Conservation (phyloP, 768 basidiomycete species). For the Boletellus sp. region DNA sequence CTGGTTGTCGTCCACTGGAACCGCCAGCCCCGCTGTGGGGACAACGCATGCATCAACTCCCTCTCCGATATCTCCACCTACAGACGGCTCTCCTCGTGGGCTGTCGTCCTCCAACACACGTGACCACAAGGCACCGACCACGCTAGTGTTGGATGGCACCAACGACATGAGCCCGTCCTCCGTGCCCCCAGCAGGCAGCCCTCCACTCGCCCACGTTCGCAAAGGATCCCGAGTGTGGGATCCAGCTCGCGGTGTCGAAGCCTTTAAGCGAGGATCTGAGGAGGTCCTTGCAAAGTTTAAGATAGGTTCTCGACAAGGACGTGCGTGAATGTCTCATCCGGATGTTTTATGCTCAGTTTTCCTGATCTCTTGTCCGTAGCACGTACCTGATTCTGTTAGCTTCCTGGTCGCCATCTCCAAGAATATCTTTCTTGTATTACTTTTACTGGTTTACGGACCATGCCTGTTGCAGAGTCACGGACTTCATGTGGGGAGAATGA, state of each 20-base stretch:
- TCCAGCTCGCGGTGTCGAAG: constrained; percentile 77
- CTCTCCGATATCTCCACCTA: constrained; percentile 1
- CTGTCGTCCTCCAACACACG: constrained; percentile 17
- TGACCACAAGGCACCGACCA: constrained; percentile 7
- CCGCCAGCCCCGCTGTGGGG: not conserved
- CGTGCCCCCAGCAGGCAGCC: constrained; percentile 33
- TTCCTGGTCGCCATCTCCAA: not conserved
- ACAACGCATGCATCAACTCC: not conserved
- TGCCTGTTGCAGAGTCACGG: not conserved
- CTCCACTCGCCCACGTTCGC: constrained; percentile 28
- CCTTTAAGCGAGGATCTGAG: constrained; percentile 85
- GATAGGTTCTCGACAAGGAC: constrained; percentile 70
- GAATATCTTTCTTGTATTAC: not conserved
- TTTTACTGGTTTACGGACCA: not conserved
- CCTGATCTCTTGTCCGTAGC: not conserved
- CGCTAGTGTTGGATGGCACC: constrained; percentile 8
- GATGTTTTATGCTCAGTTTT: not conserved
- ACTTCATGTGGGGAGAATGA: not conserved
- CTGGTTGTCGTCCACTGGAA: constrained; percentile 14
- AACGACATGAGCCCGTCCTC: constrained; percentile 3
- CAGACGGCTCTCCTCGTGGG: constrained; percentile 12
- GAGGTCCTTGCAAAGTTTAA: constrained; percentile 80
- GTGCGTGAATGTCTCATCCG: constrained; percentile 4
- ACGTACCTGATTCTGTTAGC: not conserved
- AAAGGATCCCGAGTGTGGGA: constrained; percentile 76